These are phyloP conservation scores for Agroathelia rolfsii DNA, from an alignment of 1,284 basidiomycete genomes.

Conservation along the genomic window DNA sequence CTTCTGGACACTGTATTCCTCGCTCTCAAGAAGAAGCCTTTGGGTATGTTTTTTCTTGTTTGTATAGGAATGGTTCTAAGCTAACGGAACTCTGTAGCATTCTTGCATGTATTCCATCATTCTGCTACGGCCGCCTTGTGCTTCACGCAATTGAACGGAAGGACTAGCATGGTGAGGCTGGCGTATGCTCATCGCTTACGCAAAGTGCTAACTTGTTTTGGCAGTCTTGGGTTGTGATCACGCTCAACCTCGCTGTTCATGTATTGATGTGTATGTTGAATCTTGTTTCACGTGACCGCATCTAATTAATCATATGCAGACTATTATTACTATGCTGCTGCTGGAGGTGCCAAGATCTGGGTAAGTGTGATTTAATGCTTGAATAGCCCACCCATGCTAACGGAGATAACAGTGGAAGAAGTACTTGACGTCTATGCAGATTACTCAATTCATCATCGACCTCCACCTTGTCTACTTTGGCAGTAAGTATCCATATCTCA, in stretches of 20 bases:
- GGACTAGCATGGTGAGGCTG: constrained; percentile 72
- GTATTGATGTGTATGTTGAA: constrained; percentile 87
- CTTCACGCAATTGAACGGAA: constrained; percentile 89
- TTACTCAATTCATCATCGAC: constrained; percentile 90
- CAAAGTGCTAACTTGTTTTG: constrained; percentile 8
- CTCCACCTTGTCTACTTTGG: constrained; percentile 86
- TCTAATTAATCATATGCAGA: constrained; percentile 35
- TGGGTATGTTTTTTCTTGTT: constrained; percentile 46
- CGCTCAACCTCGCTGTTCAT: constrained; percentile 89
- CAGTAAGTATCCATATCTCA: constrained; percentile 49
- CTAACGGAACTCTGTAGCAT: constrained; percentile 42
- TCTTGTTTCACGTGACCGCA: constrained; percentile 1
- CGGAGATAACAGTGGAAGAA: constrained; percentile 76
- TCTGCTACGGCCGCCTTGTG: constrained; percentile 96
- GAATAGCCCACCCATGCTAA: constrained; percentile 3
- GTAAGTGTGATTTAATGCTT: constrained; percentile 34
- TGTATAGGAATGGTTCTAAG: constrained; percentile 1
- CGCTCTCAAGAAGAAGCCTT: constrained; percentile 95
- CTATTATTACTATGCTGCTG: constrained; percentile 97
- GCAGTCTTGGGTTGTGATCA: constrained; percentile 94
- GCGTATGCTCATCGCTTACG: constrained; percentile 6
- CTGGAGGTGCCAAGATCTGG: constrained; percentile 93
- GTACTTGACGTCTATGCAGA: constrained; percentile 92
- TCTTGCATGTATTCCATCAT: constrained; percentile 98
- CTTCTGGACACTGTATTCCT: constrained; percentile 94